These are phyloP conservation scores for Dryadomyces sulphureus DNA, from an alignment of 2,329 filamentous ascomycete genomes.

Conservation along the genomic window DNA sequence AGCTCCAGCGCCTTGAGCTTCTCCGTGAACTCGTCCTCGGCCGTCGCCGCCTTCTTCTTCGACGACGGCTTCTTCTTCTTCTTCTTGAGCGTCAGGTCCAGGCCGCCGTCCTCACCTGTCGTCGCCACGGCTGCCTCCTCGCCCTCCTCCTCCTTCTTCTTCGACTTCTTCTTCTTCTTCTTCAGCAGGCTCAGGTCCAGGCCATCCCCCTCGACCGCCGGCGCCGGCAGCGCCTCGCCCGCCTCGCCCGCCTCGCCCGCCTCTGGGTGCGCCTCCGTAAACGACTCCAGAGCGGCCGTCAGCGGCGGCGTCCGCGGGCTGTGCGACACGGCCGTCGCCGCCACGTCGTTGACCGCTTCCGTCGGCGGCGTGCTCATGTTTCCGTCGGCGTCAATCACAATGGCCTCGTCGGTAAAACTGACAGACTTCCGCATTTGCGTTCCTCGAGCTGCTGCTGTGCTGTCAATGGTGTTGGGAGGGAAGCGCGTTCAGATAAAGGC, in stretches of 20 bases:
- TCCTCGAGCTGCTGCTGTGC: slow-evolving; percentile 4
- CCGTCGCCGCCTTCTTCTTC: slow-evolving; percentile 18
- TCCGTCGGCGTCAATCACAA: slow-evolving; percentile 82
- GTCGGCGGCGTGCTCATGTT: slow-evolving; percentile 58
- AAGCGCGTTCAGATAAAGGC: not conserved
- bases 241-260: slow-evolving; percentile 16
- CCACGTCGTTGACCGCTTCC: slow-evolving; percentile 54
- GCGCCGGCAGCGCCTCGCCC: slow-evolving; percentile 15
- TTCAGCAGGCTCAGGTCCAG: slow-evolving; percentile 49
- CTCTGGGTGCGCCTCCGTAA: slow-evolving; percentile 36
- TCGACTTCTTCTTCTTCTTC: slow-evolving; percentile 41
- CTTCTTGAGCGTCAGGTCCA: slow-evolving; percentile 45
- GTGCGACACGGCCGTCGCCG: slow-evolving; percentile 71
- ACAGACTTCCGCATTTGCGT: slow-evolving; percentile 53
- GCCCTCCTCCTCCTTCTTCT: slow-evolving; percentile 22
- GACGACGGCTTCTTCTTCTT: slow-evolving; percentile 63
- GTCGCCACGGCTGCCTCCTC: slow-evolving; percentile 33
- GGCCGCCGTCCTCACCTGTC: slow-evolving; percentile 43
- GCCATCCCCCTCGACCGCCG: slow-evolving; percentile 38
- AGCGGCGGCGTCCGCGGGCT: slow-evolving; percentile 50
- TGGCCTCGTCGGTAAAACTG: slow-evolving; percentile 76
- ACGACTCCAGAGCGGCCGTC: slow-evolving; percentile 37
- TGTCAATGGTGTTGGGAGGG: not conserved
- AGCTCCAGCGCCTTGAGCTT: slow-evolving; percentile 49
- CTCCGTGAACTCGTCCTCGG: slow-evolving; percentile 44